A percentile compares a stretch with the other conserved stretches of the same genome.
Conservation (phyloP, 768 basidiomycete species). For the Mycena latifolia region DNA sequence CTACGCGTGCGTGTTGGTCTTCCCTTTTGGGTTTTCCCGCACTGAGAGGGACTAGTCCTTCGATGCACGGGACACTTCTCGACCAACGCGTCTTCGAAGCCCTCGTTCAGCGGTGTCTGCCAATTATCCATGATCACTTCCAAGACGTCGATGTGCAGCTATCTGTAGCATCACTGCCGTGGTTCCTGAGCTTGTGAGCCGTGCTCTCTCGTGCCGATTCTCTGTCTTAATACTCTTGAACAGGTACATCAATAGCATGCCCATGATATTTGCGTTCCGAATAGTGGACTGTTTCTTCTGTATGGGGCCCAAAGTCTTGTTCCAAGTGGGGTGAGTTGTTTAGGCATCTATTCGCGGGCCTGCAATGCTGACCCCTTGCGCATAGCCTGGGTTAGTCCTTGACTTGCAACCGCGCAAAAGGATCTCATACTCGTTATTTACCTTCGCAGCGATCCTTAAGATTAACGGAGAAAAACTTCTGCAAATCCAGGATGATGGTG, state of each 20-base stretch:
- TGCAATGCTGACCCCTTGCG: constrained; percentile 1
- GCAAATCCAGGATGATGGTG: constrained; percentile 95
- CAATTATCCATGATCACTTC: constrained; percentile 96
- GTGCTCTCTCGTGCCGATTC: neutral
- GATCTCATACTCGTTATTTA: neutral
- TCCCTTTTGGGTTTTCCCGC: neutral
- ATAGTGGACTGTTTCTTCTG: constrained; percentile 98
- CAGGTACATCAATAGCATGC: constrained; percentile 94
- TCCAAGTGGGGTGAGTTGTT: constrained; percentile 92
- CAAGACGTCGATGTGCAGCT: constrained; percentile 92
- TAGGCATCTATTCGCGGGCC: neutral
- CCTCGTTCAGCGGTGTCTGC: constrained; percentile 88
- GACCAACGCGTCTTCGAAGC: constrained; percentile 99
- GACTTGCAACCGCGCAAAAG: neutral
- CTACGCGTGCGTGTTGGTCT: constrained; percentile 76
- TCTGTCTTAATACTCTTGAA: neutral
- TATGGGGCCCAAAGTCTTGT: constrained; percentile 98
- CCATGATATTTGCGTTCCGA: constrained; percentile 97
- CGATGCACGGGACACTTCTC: constrained; percentile 99
- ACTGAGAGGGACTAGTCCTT: constrained; percentile 69
- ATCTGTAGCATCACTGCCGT: constrained; percentile 95
- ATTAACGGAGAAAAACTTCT: constrained; percentile 95
- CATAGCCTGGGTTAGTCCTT: constrained; percentile 60
- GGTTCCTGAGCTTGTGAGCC: constrained; percentile 96
- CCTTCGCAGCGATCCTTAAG: constrained; percentile 86